phyloP scores from a whole-genome alignment of 257 asterid genomes.

The Nicotiana tomentosiformis region DNA sequence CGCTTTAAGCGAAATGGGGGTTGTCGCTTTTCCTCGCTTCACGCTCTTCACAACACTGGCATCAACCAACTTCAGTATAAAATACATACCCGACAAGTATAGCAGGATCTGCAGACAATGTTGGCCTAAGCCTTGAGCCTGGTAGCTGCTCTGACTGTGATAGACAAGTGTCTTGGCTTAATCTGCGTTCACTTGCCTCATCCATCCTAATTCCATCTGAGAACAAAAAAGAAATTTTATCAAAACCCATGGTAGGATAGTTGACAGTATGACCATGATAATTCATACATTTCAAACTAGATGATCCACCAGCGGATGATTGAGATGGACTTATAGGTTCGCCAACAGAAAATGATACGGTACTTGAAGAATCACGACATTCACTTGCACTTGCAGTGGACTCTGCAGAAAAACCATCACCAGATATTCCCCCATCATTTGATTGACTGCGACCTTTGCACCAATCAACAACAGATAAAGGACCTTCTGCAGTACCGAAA shows the following conservation, averaged over 20 bases:
- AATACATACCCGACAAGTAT: slow-evolving; percentile 25
- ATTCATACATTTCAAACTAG: slow-evolving; percentile 54
- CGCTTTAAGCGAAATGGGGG: too few relatives aligned
- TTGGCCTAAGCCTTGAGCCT: slow-evolving; percentile 27
- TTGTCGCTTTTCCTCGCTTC: too few relatives aligned
- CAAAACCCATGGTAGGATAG: background rate
- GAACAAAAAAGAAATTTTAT: slow-evolving; percentile 8
- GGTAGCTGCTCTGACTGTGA: slow-evolving; percentile 71
- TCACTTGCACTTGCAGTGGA: slow-evolving; percentile 92
- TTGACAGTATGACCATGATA: background rate
- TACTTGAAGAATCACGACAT: slow-evolving; percentile 86
- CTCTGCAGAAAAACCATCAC: slow-evolving; percentile 82
- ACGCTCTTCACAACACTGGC: too few relatives aligned
- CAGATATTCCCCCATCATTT: slow-evolving; percentile 54
- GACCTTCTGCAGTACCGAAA: slow-evolving; percentile 87
- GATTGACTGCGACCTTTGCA: slow-evolving; percentile 88
- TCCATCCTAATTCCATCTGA: slow-evolving; percentile 67
- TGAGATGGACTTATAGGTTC: slow-evolving; percentile 87
- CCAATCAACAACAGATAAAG: slow-evolving; percentile 86
- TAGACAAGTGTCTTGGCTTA: slow-evolving; percentile 37
- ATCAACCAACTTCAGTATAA: too few relatives aligned
- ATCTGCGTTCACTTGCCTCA: slow-evolving; percentile 48
- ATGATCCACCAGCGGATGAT: slow-evolving; percentile 54
- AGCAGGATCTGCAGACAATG: slow-evolving; percentile 48
- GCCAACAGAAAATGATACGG: slow-evolving; percentile 60